These are phyloP conservation scores for Evernia prunastri DNA, from an alignment of 495 filamentous ascomycete genomes.

Conservation along the genomic window DNA sequence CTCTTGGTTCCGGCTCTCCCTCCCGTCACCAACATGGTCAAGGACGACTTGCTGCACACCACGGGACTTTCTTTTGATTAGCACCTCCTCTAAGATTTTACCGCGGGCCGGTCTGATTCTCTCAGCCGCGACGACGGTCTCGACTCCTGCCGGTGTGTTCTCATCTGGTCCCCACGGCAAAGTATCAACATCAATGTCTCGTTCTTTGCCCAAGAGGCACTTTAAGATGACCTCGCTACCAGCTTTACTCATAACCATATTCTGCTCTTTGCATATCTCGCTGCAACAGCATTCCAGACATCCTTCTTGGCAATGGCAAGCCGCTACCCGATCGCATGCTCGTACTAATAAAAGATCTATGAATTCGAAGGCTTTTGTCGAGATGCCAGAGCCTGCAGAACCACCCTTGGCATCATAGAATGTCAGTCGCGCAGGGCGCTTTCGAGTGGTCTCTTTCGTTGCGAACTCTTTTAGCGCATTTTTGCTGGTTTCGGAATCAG, in stretches of 20 bases:
- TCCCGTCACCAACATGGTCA: slow-evolving; percentile 14
- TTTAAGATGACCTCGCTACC: slow-evolving; percentile 75
- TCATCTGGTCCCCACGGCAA: slow-evolving; percentile 75
- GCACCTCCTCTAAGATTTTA: slow-evolving; percentile 35
- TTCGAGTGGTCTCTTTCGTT: slow-evolving; percentile 64
- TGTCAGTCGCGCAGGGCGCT: slow-evolving; percentile 79
- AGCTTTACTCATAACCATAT: slow-evolving; percentile 89
- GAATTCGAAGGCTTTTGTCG: slow-evolving; percentile 88
- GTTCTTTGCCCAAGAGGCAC: slow-evolving; percentile 62
- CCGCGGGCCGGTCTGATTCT: slow-evolving; percentile 49
- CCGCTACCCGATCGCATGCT: slow-evolving; percentile 70
- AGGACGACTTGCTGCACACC: slow-evolving; percentile 20
- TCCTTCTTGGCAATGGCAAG: slow-evolving; percentile 64
- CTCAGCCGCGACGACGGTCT: slow-evolving; percentile 73
- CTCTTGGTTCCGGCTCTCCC: slow-evolving; percentile 16
- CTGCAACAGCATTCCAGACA: slow-evolving; percentile 86
- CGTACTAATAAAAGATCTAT: slow-evolving; percentile 69
- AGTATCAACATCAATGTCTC: slow-evolving; percentile 66
- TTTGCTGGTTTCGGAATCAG: slow-evolving; percentile 41
- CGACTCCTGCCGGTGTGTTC: slow-evolving; percentile 59
- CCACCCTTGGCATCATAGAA: slow-evolving; percentile 96
- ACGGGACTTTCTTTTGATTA: slow-evolving; percentile 36
- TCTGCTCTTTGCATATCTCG: slow-evolving; percentile 80
- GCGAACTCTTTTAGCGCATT: slow-evolving; percentile 69
- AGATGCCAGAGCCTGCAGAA: slow-evolving; percentile 73